A percentile compares a stretch with the other conserved stretches of the same genome.
These are phyloP conservation scores for Parachaetomium inaequale DNA, from an alignment of 495 filamentous ascomycete genomes.

Conservation along the genomic window DNA sequence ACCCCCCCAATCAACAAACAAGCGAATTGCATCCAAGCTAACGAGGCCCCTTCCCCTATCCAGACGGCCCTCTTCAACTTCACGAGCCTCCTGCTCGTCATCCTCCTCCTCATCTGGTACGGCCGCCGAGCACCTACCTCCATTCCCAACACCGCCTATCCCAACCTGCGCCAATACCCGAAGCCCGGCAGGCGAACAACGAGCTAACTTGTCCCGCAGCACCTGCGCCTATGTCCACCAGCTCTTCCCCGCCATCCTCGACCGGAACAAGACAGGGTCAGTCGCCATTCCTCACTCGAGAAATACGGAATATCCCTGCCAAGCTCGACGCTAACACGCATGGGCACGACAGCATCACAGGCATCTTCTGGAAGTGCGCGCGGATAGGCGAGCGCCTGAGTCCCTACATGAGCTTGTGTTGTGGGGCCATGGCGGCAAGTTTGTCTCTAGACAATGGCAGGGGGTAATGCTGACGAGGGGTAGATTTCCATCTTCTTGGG, in stretches of 20 bases:
- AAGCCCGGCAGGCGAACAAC: neutral
- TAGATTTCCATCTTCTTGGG: slow-evolving; percentile 20
- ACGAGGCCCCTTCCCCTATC: slow-evolving; percentile 14
- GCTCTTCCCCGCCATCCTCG: slow-evolving; percentile 86
- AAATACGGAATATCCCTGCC: no score
- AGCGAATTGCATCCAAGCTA: slow-evolving; percentile 22
- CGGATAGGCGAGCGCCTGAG: slow-evolving; percentile 89
- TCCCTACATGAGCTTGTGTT: slow-evolving; percentile 94
- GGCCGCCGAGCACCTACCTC: neutral
- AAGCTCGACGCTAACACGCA: slow-evolving; percentile 8
- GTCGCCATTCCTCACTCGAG: slow-evolving; percentile 22
- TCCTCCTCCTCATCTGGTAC: slow-evolving; percentile 84
- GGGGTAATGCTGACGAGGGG: slow-evolving; percentile 1
- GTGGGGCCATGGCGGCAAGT: slow-evolving; percentile 84
- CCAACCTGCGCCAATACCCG: neutral
- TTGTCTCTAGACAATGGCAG: no score
- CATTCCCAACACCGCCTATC: neutral
- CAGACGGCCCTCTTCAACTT: slow-evolving; percentile 98
- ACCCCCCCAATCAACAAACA: neutral
- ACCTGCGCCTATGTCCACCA: slow-evolving; percentile 90
- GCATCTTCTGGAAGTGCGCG: slow-evolving; percentile 96
- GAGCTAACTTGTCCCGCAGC: slow-evolving; percentile 20
- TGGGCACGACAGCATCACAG: slow-evolving; percentile 63
- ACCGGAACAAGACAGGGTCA: slow-evolving; percentile 87
- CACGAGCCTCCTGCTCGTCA: slow-evolving; percentile 85